Evolutionary conservation across 1,139 yeast species (phyloP).

Genomic region (Sugiyamaella novakii): DNA sequence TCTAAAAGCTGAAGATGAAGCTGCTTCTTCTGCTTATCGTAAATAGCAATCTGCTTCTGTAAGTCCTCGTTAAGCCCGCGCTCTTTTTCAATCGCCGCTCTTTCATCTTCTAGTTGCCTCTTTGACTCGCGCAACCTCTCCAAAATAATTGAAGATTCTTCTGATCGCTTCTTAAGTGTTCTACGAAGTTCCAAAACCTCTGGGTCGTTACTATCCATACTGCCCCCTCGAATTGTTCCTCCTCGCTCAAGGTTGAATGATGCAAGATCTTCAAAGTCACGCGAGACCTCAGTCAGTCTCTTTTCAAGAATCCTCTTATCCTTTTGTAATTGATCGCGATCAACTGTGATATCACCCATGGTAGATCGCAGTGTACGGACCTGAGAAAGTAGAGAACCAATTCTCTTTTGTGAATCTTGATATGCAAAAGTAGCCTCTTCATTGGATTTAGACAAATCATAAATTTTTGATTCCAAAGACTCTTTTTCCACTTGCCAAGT

Average conservation of each 20-base stretch:
- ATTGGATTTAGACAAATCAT: conserved; percentile 54
- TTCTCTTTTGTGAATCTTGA: conserved; percentile 43
- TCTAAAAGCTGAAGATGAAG: conserved; percentile 40
- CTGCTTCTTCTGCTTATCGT: conserved; percentile 40
- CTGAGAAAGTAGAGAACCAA: conserved; percentile 41
- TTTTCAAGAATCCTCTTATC: conserved; percentile 44
- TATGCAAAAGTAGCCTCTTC: conserved; percentile 46
- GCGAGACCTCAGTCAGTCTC: conserved; percentile 38
- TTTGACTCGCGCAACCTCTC: conserved; percentile 29
- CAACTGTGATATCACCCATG: conserved; percentile 43
- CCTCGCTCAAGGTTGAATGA: conserved; percentile 24
- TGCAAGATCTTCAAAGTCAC: conserved; percentile 37
- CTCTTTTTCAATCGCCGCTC: conserved; percentile 35
- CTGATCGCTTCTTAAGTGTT: conserved; percentile 32
- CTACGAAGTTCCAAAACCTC: conserved; percentile 30
- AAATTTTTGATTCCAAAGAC: conserved; percentile 56
- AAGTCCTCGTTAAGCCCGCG: conserved; percentile 36
- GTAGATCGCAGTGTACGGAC: conserved; percentile 40
- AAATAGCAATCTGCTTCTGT: conserved; percentile 29
- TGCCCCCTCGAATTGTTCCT: conserved; percentile 13
- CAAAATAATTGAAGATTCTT: conserved; percentile 28
- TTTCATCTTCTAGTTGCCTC: conserved; percentile 30
- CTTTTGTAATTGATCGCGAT: conserved; percentile 42
- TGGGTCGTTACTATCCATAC: conserved; percentile 5
- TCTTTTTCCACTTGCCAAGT: conserved; percentile 48